These are phyloP conservation scores for Lepiota brunneoincarnata DNA, from an alignment of 768 basidiomycete genomes.

Conservation along the genomic window DNA sequence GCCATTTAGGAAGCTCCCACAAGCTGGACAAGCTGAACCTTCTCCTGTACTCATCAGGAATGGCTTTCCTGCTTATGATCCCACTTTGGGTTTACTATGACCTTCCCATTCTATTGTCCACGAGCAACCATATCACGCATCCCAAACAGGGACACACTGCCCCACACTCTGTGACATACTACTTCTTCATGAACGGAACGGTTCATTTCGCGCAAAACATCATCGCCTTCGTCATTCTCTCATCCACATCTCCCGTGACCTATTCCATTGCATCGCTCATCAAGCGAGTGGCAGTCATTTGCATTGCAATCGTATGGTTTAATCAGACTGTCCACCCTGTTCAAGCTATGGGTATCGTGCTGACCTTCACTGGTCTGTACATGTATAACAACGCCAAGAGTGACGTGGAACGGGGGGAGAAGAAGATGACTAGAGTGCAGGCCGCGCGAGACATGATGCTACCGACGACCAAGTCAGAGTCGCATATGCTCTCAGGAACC, in stretches of 20 bases:
- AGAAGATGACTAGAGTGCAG: conserved; percentile 76
- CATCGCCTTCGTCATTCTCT: conserved; percentile 94
- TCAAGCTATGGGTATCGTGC: conserved; percentile 84
- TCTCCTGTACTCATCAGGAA: conserved; percentile 88
- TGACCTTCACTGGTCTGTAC: conserved; percentile 90
- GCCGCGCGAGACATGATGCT: conserved; percentile 66
- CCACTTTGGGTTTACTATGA: conserved; percentile 94
- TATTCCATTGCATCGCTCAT: conserved; percentile 98
- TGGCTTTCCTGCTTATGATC: conserved; percentile 95
- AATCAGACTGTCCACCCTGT: conserved; percentile 79
- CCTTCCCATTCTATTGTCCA: conserved; percentile 61
- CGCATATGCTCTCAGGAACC: conserved; percentile 42
- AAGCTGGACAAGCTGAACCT: conserved; percentile 98
- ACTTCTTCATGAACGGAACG: conserved; percentile 91
- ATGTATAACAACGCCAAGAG: conserved; percentile 95
- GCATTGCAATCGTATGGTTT: conserved; percentile 97
- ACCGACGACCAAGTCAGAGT: conserved; percentile 65
- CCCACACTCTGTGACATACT: conserved; percentile 67
- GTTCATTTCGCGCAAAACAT: conserved; percentile 98
- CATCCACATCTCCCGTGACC: conserved; percentile 95
- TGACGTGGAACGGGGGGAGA: conserved; percentile 92
- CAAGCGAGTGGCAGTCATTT: conserved; percentile 97
- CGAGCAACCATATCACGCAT: conserved; percentile 39
- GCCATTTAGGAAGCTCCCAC: conserved; percentile 44
- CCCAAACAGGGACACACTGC: conserved; percentile 43